Percentiles rank a stretch among this genome's conserved stretches.
Evolutionary conservation across 169 alveolate species (phyloP).

Genomic region (Cryptosporidium baileyi): DNA sequence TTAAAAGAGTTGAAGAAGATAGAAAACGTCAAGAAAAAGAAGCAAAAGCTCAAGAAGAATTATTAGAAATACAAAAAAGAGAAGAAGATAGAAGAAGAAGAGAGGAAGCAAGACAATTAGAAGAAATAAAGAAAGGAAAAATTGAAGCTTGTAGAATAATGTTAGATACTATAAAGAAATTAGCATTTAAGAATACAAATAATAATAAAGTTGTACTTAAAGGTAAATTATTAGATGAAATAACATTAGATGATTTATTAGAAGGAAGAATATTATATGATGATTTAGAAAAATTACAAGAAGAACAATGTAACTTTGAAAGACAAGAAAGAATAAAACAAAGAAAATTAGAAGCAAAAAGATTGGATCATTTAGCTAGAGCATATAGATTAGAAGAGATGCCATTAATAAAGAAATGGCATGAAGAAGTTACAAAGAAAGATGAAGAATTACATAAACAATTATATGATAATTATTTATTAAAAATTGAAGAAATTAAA

Average conservation of each 20-base stretch:
- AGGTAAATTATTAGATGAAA: slow-evolving; percentile 86
- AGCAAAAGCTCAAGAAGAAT: slow-evolving; percentile 77
- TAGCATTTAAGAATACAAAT: slow-evolving; percentile 76
- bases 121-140: slow-evolving; percentile 74
- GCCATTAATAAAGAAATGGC: slow-evolving; percentile 64
- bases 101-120: slow-evolving; percentile 73
- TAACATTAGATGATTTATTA: slow-evolving; percentile 83
- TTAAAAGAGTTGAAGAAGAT: slow-evolving; percentile 82
- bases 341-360: slow-evolving; percentile 82
- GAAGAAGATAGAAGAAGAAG: slow-evolving; percentile 79
- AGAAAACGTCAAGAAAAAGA: slow-evolving; percentile 83
- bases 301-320: slow-evolving; percentile 77
- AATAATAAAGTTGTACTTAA: slow-evolving; percentile 79
- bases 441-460: slow-evolving; percentile 60
- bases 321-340: slow-evolving; percentile 82
- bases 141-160: slow-evolving; percentile 77
- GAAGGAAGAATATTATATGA: slow-evolving; percentile 86
- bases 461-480: slow-evolving; percentile 54
- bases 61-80: slow-evolving; percentile 79
- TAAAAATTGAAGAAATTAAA: slow-evolving; percentile 27
- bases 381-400: slow-evolving; percentile 84
- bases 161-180: slow-evolving; percentile 78
- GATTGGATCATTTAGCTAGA: slow-evolving; percentile 84
- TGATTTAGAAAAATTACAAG: slow-evolving; percentile 87
- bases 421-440: slow-evolving; percentile 2